A percentile compares a stretch with the other conserved stretches of the same genome.
Evolutionary conservation across 176 grass and related monocot species (phyloP).

Genomic region (Triticum urartu): DNA sequence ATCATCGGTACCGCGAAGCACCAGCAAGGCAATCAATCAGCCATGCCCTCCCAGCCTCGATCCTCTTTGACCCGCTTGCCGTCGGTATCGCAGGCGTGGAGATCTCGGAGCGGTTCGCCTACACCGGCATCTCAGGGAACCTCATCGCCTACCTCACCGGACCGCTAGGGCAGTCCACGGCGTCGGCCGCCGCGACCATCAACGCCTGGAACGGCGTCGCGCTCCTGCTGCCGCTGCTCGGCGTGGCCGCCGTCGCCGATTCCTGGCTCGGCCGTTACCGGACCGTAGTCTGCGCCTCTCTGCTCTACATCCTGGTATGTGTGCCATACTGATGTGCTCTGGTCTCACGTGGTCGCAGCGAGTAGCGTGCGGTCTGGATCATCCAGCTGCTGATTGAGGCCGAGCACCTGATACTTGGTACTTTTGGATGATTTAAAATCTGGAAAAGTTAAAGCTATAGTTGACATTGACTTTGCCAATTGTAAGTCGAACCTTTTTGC

Average conservation of each 20-base stretch:
- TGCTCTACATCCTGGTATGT: constrained; percentile 66
- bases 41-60: neutral
- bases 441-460: neutral
- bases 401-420: neutral
- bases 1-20: constrained; percentile 40
- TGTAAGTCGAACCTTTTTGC: neutral
- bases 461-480: neutral
- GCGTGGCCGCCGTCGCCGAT: constrained; percentile 49
- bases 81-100: constrained; percentile 43
- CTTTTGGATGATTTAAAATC: neutral
- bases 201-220: constrained; percentile 48
- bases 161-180: constrained; percentile 51
- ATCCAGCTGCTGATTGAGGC: neutral
- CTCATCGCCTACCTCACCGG: constrained; percentile 66
- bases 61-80: neutral
- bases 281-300: constrained; percentile 34
- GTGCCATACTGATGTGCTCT: neutral
- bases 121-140: constrained; percentile 48
- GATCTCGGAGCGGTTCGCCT: constrained; percentile 56
- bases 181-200: constrained; percentile 47
- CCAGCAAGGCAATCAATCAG: constrained; percentile 5
- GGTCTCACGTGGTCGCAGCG: no score
- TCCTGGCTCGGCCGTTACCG: constrained; percentile 67
- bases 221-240: constrained; percentile 53
- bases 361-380: neutral